These are phyloP conservation scores for Helianthus annuus DNA, from an alignment of 129 eudicot species.

Conservation along the genomic window HanXRQr2.0-SUNRISE NC_035446.2:65674999-65675498, in stretches of 20 bases:
- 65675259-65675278: constrained; percentile 86
- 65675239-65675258: constrained; percentile 90
- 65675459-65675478: constrained; percentile 17
- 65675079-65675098: constrained; percentile 41
- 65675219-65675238: constrained; percentile 83
- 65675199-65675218: constrained; percentile 92
- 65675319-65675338: constrained; percentile 94
- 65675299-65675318: constrained; percentile 88
- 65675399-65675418: constrained; percentile 81
- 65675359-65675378: constrained; percentile 81
- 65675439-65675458: constrained; percentile 83
- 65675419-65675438: constrained; percentile 64
- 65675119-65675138: constrained; percentile 87
- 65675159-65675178: constrained; percentile 79
- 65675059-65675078: constrained; percentile 41
- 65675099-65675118: constrained; percentile 82
- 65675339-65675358: constrained; percentile 74
- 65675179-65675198: constrained; percentile 82
- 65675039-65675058: constrained; percentile 42
- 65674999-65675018: constrained; percentile 48
- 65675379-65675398: constrained; percentile 92
- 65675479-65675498: neutral
- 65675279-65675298: constrained; percentile 80
- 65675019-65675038: constrained; percentile 18
- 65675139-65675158: constrained; percentile 85